Percentiles rank a stretch among this genome's conserved stretches.
These are phyloP conservation scores for Dipsacomyces acuminosporus DNA, from an alignment of 371 early-diverging fungal species.

Conservation along the genomic window DNA sequence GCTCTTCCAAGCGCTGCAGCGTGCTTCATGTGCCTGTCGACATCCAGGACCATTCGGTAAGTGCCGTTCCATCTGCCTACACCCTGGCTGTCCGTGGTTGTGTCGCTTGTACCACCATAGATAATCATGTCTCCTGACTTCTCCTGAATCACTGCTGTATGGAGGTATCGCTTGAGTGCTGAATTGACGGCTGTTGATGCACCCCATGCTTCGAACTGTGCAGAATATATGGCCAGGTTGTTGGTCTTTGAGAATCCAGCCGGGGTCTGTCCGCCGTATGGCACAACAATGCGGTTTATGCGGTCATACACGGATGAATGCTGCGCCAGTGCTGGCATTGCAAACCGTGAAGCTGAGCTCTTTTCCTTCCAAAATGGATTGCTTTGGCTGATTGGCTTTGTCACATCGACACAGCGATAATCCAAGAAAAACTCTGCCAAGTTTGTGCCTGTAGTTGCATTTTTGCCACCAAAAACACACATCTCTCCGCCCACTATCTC, in stretches of 20 bases:
- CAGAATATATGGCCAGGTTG: background rate
- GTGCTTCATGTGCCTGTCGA: background rate
- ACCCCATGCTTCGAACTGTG: background rate
- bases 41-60: background rate
- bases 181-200: background rate
- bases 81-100: background rate
- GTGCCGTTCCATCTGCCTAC: background rate
- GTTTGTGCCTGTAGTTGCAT: background rate
- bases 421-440: background rate
- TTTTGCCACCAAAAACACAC: background rate
- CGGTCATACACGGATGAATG: background rate
- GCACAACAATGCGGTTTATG: background rate
- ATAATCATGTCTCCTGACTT: background rate
- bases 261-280: background rate
- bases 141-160: background rate
- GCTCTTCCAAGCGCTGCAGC: background rate
- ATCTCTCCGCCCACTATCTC: no score
- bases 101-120: background rate
- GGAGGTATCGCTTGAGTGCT: background rate
- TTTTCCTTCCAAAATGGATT: background rate
- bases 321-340: background rate
- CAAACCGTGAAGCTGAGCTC: background rate
- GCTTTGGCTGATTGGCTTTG: background rate
- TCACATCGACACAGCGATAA: constrained; percentile 1
- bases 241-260: background rate